Conservation (phyloP, 306 rosid species). For the Adenanthera pavonina region DNA sequence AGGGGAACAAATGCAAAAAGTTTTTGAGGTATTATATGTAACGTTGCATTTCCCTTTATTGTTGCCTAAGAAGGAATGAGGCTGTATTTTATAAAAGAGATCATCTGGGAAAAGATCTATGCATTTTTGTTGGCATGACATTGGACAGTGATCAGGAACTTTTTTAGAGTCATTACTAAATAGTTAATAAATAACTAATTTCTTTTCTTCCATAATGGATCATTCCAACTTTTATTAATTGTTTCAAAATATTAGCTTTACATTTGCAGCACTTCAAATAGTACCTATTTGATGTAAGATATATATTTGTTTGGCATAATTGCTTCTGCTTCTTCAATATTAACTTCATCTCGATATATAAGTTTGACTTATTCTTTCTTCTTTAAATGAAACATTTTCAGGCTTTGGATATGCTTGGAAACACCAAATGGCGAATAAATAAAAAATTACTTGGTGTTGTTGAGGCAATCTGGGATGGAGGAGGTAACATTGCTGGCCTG, state of each 20-base stretch:
- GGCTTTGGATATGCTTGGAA: slow-evolving; percentile 90
- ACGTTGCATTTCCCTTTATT: slow-evolving; percentile 29
- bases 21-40: slow-evolving; percentile 64
- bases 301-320: background rate
- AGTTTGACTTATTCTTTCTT: slow-evolving; percentile 4
- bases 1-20: slow-evolving; percentile 71
- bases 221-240: background rate
- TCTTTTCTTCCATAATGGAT: background rate
- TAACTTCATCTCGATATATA: slow-evolving; percentile 10
- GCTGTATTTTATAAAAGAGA: slow-evolving; percentile 7
- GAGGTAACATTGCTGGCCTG: slow-evolving; percentile 85
- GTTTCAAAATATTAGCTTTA: background rate
- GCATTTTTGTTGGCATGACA: slow-evolving; percentile 15
- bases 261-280: background rate
- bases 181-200: background rate
- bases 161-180: slow-evolving; percentile 4
- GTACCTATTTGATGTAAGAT: background rate
- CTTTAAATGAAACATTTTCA: slow-evolving; percentile 39
- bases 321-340: slow-evolving; percentile 28
- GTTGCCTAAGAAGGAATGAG: background rate
- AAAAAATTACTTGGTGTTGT: slow-evolving; percentile 69
- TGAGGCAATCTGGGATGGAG: slow-evolving; percentile 79
- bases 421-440: slow-evolving; percentile 85
- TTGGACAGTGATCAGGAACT: slow-evolving; percentile 7
- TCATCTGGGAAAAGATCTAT: background rate